Conservation (phyloP, 495 filamentous ascomycete species). For the Neurospora sp. region DNA sequence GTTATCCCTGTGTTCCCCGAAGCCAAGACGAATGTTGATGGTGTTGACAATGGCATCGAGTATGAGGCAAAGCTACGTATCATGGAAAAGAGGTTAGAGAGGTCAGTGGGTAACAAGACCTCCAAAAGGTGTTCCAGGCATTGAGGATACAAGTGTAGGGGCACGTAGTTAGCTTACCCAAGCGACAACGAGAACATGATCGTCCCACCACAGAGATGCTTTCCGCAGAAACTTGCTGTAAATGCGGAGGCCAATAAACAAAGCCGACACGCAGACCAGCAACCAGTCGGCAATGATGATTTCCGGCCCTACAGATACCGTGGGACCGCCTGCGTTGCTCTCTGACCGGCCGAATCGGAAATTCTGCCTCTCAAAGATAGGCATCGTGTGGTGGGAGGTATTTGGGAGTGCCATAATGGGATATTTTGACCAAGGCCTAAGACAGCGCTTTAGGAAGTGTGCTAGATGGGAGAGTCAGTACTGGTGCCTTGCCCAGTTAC, state of each 20-base stretch:
- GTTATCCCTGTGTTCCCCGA: conserved; percentile 10
- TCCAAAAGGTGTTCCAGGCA: background rate
- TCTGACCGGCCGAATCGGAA: background rate
- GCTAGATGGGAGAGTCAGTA: background rate
- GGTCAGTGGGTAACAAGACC: background rate
- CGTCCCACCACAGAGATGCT: conserved; percentile 23
- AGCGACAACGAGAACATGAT: conserved; percentile 13
- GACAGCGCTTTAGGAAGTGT: background rate
- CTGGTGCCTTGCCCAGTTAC: background rate
- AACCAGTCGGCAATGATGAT: conserved; percentile 8
- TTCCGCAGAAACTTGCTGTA: conserved; percentile 21
- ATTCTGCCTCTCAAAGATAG: background rate
- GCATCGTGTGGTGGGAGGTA: background rate
- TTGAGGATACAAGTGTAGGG: background rate
- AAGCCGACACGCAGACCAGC: conserved; percentile 8
- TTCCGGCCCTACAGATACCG: conserved; percentile 2
- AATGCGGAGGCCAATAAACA: conserved; percentile 20
- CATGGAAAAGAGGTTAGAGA: background rate
- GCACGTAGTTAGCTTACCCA: conserved; percentile 12
- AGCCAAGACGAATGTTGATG: conserved; percentile 13
- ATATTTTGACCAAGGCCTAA: background rate
- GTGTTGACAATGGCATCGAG: conserved; percentile 8
- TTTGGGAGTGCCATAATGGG: background rate
- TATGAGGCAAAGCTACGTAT: conserved; percentile 11
- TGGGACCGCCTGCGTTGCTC: background rate